Conservation (phyloP, 495 filamentous ascomycete species). For the Massariosphaeria phaeospora region DNA sequence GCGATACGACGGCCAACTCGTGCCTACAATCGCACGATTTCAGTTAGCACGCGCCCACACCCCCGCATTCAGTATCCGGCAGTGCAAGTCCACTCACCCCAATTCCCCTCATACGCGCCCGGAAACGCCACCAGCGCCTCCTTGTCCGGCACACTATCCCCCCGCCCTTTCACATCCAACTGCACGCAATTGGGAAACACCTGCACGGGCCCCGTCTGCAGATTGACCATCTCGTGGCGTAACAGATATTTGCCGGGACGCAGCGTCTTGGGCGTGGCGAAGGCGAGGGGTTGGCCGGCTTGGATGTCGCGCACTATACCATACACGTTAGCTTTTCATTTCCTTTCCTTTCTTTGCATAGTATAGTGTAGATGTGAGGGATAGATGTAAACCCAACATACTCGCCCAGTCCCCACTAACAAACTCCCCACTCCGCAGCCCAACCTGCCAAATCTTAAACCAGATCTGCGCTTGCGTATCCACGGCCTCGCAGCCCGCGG, state of each 20-base stretch:
- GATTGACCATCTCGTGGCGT: slow-evolving; percentile 3
- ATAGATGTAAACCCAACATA: too few species aligned
- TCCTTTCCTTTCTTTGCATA: too few species aligned
- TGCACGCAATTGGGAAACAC: slow-evolving; percentile 1
- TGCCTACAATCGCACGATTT: background rate
- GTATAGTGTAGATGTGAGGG: too few species aligned
- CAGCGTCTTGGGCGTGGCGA: background rate
- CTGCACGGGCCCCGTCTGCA: slow-evolving; percentile 5
- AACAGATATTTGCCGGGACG: slow-evolving; percentile 1
- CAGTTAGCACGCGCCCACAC: background rate
- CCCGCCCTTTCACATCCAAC: background rate
- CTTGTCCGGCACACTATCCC: background rate
- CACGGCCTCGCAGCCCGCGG: background rate
- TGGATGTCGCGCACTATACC: background rate
- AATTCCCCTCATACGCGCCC: background rate
- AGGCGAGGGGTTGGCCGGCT: background rate
- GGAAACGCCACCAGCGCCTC: background rate
- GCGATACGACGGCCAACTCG: background rate
- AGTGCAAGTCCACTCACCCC: background rate
- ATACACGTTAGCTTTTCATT: too few species aligned
- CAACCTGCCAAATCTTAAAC: slow-evolving; percentile 6
- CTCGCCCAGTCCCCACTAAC: background rate
- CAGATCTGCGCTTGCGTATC: background rate
- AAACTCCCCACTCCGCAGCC: background rate
- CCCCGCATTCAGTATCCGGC: too few species aligned